Conservation (phyloP, 164 flowering plant genomes). For the Tinospora cordifolia region DNA sequence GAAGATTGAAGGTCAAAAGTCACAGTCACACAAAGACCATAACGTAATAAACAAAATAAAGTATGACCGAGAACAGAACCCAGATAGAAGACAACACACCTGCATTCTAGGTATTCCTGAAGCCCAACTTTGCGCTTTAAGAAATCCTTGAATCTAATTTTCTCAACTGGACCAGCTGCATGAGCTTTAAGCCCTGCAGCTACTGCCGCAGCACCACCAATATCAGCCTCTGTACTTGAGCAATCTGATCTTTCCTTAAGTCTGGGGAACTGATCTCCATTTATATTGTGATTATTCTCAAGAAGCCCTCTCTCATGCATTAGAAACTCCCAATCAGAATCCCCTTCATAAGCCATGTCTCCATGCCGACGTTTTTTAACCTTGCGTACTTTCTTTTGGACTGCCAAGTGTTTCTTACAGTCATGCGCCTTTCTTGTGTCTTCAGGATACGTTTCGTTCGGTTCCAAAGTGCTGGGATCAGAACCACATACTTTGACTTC, state of each 20-base stretch:
- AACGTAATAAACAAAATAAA: no score
- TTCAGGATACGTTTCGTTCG: constrained; percentile 33
- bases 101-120: constrained; percentile 87
- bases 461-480: constrained; percentile 23
- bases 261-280: constrained; percentile 28
- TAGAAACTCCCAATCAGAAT: constrained; percentile 74
- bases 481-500: constrained; percentile 31
- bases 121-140: constrained; percentile 89
- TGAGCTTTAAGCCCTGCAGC: constrained; percentile 84
- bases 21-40: no score
- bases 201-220: constrained; percentile 70
- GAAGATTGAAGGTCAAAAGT: no score
- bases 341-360: constrained; percentile 98
- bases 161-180: constrained; percentile 72
- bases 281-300: constrained; percentile 23
- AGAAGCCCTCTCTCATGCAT: constrained; percentile 42
- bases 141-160: constrained; percentile 79
- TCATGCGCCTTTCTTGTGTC: constrained; percentile 31
- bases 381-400: constrained; percentile 46
- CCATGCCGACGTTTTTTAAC: constrained; percentile 61
- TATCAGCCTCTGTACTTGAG: constrained; percentile 39
- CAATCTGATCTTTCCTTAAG: constrained; percentile 35
- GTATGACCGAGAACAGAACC: neutral
- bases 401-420: constrained; percentile 29
- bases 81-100: constrained; percentile 39